Conservation (phyloP, 208 protist species). For the Wallacemonas sp. region DNA sequence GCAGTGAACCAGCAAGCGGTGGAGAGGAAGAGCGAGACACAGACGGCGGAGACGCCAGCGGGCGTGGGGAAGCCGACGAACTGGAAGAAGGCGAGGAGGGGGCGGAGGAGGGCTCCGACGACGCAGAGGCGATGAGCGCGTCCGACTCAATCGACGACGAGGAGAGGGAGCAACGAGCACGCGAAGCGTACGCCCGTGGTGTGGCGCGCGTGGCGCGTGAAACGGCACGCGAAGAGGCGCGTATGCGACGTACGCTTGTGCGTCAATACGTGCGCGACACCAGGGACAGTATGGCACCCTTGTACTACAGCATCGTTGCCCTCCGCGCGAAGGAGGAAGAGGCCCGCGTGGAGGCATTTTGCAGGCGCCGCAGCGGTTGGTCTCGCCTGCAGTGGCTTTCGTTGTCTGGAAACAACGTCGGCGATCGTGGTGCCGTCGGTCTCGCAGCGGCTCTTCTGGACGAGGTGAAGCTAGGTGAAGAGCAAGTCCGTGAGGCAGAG, state of each 20-base stretch:
- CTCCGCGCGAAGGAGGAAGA: constrained; percentile 42
- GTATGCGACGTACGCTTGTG: constrained; percentile 11
- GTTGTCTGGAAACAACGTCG: constrained; percentile 67
- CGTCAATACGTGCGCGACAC: constrained; percentile 18
- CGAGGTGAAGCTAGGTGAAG: constrained; percentile 57
- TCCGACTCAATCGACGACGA: not conserved
- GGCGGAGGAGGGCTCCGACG: constrained; percentile 3
- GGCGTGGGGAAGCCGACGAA: not conserved
- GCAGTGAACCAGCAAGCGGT: too few relatives aligned
- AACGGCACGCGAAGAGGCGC: constrained; percentile 20
- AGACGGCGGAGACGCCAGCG: constrained; percentile 18
- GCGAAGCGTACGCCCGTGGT: not conserved
- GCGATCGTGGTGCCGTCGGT: constrained; percentile 43
- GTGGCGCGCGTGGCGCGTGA: not conserved
- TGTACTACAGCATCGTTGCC: constrained; percentile 23
- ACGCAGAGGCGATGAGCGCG: too few relatives aligned
- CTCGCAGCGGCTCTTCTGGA: constrained; percentile 48
- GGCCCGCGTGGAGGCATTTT: constrained; percentile 45
- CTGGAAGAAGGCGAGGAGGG: constrained; percentile 16
- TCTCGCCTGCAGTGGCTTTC: constrained; percentile 60
- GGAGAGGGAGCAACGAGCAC: constrained; percentile 2
- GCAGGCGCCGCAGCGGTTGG: constrained; percentile 75
- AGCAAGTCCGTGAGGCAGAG: constrained; percentile 54
- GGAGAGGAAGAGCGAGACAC: constrained; percentile 35
- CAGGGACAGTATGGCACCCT: constrained; percentile 1